Percentiles rank a stretch among this genome's conserved stretches.
Conservation (phyloP, 2,329 filamentous ascomycete genomes). For the Mycocentrospora acerina region DNA sequence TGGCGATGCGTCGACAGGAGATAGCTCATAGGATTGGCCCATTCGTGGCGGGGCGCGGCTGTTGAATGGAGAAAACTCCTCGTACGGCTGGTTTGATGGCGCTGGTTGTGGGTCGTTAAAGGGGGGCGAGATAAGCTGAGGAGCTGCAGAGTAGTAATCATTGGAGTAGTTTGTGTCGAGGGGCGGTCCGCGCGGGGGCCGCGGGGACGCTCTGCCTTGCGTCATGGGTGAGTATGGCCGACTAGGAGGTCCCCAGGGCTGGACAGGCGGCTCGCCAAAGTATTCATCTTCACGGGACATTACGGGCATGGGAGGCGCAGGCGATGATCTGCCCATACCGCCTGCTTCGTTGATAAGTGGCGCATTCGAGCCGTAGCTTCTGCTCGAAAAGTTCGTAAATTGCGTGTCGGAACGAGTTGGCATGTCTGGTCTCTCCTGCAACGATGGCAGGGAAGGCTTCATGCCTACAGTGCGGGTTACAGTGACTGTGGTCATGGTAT, state of each 20-base stretch:
- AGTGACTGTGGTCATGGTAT: constrained; percentile 49
- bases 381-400: constrained; percentile 53
- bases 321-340: constrained; percentile 55
- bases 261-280: constrained; percentile 23
- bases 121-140: constrained; percentile 24
- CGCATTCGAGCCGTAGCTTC: constrained; percentile 65
- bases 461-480: constrained; percentile 17
- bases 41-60: constrained; percentile 22
- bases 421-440: constrained; percentile 38
- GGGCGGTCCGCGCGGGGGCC: constrained; percentile 26
- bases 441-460: constrained; percentile 47
- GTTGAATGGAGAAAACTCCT: constrained; percentile 37
- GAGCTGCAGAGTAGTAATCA: constrained; percentile 24
- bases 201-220: constrained; percentile 32
- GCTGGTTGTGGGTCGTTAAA: constrained; percentile 16
- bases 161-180: constrained; percentile 32
- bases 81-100: constrained; percentile 19
- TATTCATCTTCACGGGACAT: constrained; percentile 32
- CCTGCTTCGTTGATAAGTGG: constrained; percentile 63
- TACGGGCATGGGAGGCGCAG: constrained; percentile 33
- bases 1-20: constrained; percentile 34
- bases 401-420: constrained; percentile 53
- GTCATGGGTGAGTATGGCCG: constrained; percentile 33
- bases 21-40: constrained; percentile 37
- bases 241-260: constrained; percentile 24